A percentile compares a stretch with the other conserved stretches of the same genome.
Evolutionary conservation across 495 filamentous ascomycete species (phyloP).

Genomic region (Oidiodendron maius): DNA sequence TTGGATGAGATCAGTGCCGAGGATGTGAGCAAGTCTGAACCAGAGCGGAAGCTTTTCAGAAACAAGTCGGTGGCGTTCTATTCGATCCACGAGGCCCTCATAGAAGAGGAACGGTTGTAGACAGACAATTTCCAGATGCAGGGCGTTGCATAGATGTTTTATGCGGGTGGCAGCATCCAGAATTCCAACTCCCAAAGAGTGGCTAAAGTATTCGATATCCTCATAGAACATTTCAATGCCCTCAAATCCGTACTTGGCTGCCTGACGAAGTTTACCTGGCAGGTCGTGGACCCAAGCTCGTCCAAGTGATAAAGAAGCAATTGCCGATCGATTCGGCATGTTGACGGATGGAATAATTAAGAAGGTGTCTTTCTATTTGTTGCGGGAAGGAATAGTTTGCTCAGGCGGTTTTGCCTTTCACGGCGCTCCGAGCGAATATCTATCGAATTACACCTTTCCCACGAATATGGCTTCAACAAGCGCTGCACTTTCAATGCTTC

Average conservation of each 20-base stretch:
- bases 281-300: slow-evolving; percentile 53
- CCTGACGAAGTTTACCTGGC: slow-evolving; percentile 57
- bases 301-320: no score
- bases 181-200: slow-evolving; percentile 21
- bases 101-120: slow-evolving; percentile 76
- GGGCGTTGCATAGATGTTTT: slow-evolving; percentile 47
- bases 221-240: slow-evolving; percentile 80
- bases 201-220: slow-evolving; percentile 61
- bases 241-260: slow-evolving; percentile 56
- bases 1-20: slow-evolving; percentile 71
- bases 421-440: no score
- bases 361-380: no score
- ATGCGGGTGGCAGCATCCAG: slow-evolving; percentile 53
- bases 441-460: no score
- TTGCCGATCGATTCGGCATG: no score
- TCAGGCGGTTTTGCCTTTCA: no score
- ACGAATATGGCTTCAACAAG: no score
- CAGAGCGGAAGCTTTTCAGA: slow-evolving; percentile 57
- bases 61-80: slow-evolving; percentile 55
- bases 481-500: no score
- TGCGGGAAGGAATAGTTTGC: no score
- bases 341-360: no score
- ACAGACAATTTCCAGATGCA: slow-evolving; percentile 59
- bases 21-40: slow-evolving; percentile 67
- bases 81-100: slow-evolving; percentile 61